Evolutionary conservation across 345 rosid genomes (phyloP).

Genomic region (Eucalyptus marginata): DNA sequence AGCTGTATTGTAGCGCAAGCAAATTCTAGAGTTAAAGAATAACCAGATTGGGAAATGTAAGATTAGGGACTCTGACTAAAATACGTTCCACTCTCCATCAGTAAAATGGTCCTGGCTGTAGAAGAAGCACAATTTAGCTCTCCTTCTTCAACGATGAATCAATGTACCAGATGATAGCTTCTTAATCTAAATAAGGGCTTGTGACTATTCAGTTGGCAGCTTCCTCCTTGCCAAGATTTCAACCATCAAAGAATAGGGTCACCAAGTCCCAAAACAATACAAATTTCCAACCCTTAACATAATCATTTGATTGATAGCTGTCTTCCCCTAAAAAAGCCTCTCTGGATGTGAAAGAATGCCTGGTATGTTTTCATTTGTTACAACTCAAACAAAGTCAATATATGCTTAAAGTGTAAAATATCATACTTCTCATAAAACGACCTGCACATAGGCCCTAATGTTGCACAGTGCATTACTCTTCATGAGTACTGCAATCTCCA

Average conservation of each 20-base stretch:
- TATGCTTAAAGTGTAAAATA: neutral
- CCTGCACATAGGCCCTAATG: neutral
- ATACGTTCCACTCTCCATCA: neutral
- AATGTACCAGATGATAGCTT: neutral
- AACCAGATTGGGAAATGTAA: neutral
- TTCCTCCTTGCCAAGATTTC: neutral
- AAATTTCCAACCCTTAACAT: neutral
- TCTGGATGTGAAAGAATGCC: neutral
- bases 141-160: neutral
- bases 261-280: neutral
- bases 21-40: neutral
- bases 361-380: neutral
- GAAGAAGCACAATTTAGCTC: neutral
- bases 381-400: neutral
- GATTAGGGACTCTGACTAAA: neutral
- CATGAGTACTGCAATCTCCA: neutral
- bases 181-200: neutral
- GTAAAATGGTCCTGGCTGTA: neutral
- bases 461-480: neutral
- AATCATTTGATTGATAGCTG: neutral
- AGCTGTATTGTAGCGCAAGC: neutral
- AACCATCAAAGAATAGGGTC: neutral
- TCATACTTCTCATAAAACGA: neutral
- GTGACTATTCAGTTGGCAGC: neutral
- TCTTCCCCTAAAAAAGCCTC: neutral